These are phyloP conservation scores for Penicillium aurantiogriseum DNA, from an alignment of 2,329 filamentous ascomycete species.

Conservation along the genomic window DNA sequence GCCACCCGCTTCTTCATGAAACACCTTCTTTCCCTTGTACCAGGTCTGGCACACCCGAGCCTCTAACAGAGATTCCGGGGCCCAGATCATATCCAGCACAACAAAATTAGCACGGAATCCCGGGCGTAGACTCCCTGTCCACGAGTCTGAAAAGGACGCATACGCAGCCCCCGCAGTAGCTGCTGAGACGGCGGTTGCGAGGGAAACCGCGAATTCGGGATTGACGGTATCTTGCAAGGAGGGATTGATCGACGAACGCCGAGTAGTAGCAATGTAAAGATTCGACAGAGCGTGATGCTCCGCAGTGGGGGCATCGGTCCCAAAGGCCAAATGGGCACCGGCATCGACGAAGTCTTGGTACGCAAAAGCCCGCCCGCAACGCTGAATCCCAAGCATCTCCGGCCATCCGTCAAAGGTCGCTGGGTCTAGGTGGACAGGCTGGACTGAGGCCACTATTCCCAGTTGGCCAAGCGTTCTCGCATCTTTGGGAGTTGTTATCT, in stretches of 20 bases:
- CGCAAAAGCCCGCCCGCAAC: slow-evolving; percentile 49
- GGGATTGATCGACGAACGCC: slow-evolving; percentile 44
- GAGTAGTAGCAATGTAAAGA: slow-evolving; percentile 51
- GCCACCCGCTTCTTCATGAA: neutral
- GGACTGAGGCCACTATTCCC: slow-evolving; percentile 45
- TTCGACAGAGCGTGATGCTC: slow-evolving; percentile 46
- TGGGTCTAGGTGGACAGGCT: slow-evolving; percentile 43
- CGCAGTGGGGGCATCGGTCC: slow-evolving; percentile 51
- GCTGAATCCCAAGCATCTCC: slow-evolving; percentile 42
- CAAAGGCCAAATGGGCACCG: slow-evolving; percentile 46
- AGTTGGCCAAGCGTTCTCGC: slow-evolving; percentile 46
- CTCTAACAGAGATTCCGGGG: slow-evolving; percentile 37
- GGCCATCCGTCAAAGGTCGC: slow-evolving; percentile 51
- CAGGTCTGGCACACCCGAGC: slow-evolving; percentile 45
- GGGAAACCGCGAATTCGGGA: slow-evolving; percentile 40
- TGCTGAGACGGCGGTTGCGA: slow-evolving; percentile 45
- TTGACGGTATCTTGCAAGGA: slow-evolving; percentile 40
- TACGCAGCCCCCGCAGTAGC: slow-evolving; percentile 48
- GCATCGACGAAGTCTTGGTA: slow-evolving; percentile 49
- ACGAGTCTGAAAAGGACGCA: slow-evolving; percentile 44
- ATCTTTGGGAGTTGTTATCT: slow-evolving; percentile 49
- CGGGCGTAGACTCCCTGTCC: slow-evolving; percentile 38
- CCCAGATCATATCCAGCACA: slow-evolving; percentile 45
- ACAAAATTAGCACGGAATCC: slow-evolving; percentile 46
- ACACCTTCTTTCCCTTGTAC: slow-evolving; percentile 35